A percentile compares a stretch with the other conserved stretches of the same genome.
Evolutionary conservation across 306 rosid species (phyloP).

Genomic region (Glycyrrhiza uralensis): DNA sequence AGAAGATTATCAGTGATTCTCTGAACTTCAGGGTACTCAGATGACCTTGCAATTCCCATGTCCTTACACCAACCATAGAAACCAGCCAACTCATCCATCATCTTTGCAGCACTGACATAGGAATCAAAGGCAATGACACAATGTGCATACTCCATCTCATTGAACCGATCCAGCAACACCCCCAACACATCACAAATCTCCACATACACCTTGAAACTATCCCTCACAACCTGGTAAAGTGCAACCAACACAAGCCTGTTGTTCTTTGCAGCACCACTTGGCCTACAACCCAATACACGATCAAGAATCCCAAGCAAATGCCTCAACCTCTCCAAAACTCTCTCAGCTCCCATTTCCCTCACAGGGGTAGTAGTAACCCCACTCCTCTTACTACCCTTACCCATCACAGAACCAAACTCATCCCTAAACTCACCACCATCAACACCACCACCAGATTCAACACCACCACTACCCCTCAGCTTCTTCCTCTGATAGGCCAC

Average conservation of each 20-base stretch:
- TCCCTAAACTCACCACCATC: slow-evolving; percentile 29
- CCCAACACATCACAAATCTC: slow-evolving; percentile 74
- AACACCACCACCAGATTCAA: slow-evolving; percentile 30
- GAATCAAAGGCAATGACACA: slow-evolving; percentile 62
- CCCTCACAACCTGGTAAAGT: slow-evolving; percentile 63
- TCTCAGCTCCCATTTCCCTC: slow-evolving; percentile 64
- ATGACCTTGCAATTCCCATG: slow-evolving; percentile 65
- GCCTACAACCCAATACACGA: slow-evolving; percentile 66
- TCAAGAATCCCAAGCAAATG: slow-evolving; percentile 60
- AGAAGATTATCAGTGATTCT: slow-evolving; percentile 59
- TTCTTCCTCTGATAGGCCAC: slow-evolving; percentile 52
- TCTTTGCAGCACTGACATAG: slow-evolving; percentile 61
- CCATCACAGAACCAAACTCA: slow-evolving; percentile 39
- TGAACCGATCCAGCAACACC: slow-evolving; percentile 66
- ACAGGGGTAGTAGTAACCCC: slow-evolving; percentile 56
- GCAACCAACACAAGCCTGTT: slow-evolving; percentile 64
- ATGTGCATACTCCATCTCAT: slow-evolving; percentile 69
- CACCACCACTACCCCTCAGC: slow-evolving; percentile 19
- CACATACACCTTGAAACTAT: slow-evolving; percentile 57
- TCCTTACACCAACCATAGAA: slow-evolving; percentile 86
- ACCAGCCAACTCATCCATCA: slow-evolving; percentile 60
- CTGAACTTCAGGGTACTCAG: slow-evolving; percentile 81
- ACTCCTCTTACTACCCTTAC: slow-evolving; percentile 32
- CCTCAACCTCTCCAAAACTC: slow-evolving; percentile 58
- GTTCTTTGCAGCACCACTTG: slow-evolving; percentile 60